phyloP scores from a whole-genome alignment of 2,329 filamentous ascomycete genomes.

The Raffaelea ambrosiae region DNA sequence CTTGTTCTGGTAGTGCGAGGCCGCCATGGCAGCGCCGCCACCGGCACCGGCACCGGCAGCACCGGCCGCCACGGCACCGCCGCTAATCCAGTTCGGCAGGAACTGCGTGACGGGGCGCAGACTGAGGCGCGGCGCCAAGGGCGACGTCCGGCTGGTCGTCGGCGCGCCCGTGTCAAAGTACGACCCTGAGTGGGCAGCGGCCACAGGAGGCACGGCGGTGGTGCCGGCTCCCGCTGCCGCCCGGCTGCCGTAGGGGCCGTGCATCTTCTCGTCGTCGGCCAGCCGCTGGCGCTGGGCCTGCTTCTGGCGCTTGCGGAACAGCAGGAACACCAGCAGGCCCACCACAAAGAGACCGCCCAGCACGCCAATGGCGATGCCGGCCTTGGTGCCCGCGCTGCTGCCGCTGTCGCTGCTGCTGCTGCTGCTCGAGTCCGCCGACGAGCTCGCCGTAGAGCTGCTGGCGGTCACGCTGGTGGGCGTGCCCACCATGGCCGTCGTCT shows the following conservation, averaged over 20 bases:
- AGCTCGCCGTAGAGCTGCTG: not conserved
- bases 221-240: conserved; percentile 5
- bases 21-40: not conserved
- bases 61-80: conserved; percentile 4
- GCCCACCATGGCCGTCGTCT: not conserved
- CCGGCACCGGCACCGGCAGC: conserved; percentile 1
- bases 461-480: too few species aligned
- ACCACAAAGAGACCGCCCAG: conserved; percentile 60
- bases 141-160: not conserved
- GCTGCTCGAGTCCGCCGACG: not conserved
- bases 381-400: conserved; percentile 45
- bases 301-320: conserved; percentile 64
- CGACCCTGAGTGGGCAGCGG: not conserved
- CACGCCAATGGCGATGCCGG: conserved; percentile 78
- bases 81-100: conserved; percentile 51
- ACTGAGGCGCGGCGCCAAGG: conserved; percentile 69
- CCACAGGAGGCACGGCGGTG: not conserved
- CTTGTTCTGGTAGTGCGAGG: not conserved
- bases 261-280: conserved; percentile 57
- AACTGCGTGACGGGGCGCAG: conserved; percentile 80
- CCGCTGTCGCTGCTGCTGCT: not conserved
- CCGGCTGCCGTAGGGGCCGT: conserved; percentile 27
- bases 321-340: conserved; percentile 60
- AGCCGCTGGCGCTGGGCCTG: conserved; percentile 42
- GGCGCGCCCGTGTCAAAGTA: not conserved